Percentiles rank a stretch among this genome's conserved stretches.
phyloP scores from a whole-genome alignment of 2,329 filamentous ascomycete species.

The Hypoxylon sp. region DNA sequence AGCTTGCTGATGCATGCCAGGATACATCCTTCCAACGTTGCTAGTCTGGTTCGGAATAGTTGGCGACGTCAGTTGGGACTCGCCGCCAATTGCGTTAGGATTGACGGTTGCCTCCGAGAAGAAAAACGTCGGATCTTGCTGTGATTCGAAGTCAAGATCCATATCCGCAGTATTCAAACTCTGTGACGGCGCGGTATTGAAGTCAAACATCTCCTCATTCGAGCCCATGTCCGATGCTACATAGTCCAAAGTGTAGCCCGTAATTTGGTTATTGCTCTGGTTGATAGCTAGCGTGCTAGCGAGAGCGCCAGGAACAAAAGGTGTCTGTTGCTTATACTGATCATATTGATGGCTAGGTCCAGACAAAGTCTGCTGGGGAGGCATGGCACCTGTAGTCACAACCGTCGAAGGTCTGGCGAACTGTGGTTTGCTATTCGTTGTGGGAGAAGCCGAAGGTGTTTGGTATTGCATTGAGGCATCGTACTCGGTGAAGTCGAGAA shows the following conservation, averaged over 20 bases:
- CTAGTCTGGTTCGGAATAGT: conserved; percentile 65
- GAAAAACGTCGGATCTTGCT: conserved; percentile 74
- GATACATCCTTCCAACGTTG: conserved; percentile 83
- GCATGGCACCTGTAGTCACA: conserved; percentile 68
- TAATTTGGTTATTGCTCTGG: conserved; percentile 68
- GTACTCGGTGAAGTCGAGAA: conserved; percentile 75
- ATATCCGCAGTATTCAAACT: conserved; percentile 75
- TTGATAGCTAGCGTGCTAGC: conserved; percentile 85
- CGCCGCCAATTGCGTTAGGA: conserved; percentile 77
- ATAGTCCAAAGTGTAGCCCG: conserved; percentile 68
- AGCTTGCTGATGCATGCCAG: conserved; percentile 92
- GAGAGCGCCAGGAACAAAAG: conserved; percentile 87
- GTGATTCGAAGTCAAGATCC: conserved; percentile 75
- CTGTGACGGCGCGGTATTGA: conserved; percentile 77
- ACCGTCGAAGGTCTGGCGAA: conserved; percentile 67
- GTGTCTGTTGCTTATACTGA: conserved; percentile 95
- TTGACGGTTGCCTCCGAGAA: conserved; percentile 74
- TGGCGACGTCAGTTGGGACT: conserved; percentile 66
- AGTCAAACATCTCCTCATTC: conserved; percentile 78
- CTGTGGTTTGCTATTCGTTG: conserved; percentile 68
- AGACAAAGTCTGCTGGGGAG: conserved; percentile 72
- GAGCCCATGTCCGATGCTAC: conserved; percentile 61
- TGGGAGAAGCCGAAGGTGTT: conserved; percentile 72
- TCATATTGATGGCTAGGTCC: conserved; percentile 96
- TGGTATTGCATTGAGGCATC: conserved; percentile 70